Percentiles rank a stretch among this genome's conserved stretches.
phyloP scores from a whole-genome alignment of 345 rosid genomes.

The Euphorbia lathyris region DNA sequence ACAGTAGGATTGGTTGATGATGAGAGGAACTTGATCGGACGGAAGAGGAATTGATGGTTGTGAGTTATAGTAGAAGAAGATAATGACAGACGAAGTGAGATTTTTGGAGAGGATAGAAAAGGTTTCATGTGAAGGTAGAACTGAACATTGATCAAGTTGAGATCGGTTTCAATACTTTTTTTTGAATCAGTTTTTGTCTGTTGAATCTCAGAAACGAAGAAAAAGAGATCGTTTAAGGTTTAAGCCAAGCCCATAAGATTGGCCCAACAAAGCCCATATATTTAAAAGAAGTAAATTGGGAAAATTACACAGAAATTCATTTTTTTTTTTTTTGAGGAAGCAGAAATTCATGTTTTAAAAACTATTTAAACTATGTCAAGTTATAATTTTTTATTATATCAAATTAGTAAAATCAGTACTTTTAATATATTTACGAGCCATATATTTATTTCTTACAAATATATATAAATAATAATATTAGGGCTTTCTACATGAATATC shows the following conservation, averaged over 20 bases:
- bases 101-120: background rate
- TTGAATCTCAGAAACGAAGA: background rate
- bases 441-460: too few relatives aligned
- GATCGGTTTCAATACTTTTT: background rate
- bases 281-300: too few relatives aligned
- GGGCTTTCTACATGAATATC: too few relatives aligned
- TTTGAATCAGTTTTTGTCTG: background rate
- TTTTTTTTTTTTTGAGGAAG: too few relatives aligned
- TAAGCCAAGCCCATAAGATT: background rate
- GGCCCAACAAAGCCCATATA: background rate
- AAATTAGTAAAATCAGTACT: too few relatives aligned
- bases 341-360: too few relatives aligned
- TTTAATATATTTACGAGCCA: too few relatives aligned
- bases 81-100: background rate
- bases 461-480: too few relatives aligned
- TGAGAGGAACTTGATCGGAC: background rate
- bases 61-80: background rate
- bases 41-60: background rate
- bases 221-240: background rate
- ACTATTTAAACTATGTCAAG: too few relatives aligned
- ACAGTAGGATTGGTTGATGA: slow-evolving; percentile 7
- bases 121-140: slow-evolving; percentile 8
- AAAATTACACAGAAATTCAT: too few relatives aligned
- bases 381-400: too few relatives aligned
- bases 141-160: background rate